A percentile compares a stretch with the other conserved stretches of the same genome.
Evolutionary conservation across 345 rosid species (phyloP).

Genomic region (Crucihimalaya himalaica): DNA sequence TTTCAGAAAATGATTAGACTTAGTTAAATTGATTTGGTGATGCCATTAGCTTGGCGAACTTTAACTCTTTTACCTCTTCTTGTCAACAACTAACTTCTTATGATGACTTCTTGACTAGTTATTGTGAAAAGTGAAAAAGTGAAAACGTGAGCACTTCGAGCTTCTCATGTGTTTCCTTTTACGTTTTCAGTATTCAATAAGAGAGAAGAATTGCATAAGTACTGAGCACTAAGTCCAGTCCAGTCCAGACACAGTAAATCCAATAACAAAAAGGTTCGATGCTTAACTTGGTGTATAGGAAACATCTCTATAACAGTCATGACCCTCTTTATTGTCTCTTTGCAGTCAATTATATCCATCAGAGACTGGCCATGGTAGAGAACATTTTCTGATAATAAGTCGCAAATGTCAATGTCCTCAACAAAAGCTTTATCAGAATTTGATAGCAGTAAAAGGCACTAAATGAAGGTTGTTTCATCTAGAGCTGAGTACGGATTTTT

Average conservation of each 20-base stretch:
- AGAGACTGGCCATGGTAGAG: too few species aligned
- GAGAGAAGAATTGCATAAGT: constrained; percentile 3
- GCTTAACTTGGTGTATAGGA: constrained; percentile 21
- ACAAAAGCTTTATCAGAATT: constrained; percentile 27
- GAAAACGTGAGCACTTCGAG: constrained; percentile 11
- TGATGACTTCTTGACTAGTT: constrained; percentile 26
- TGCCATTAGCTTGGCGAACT: constrained; percentile 13
- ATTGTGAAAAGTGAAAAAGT: neutral
- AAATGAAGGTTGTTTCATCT: constrained; percentile 5
- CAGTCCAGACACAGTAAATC: constrained; percentile 19
- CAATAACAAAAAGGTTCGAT: constrained; percentile 10
- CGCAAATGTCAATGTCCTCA: too few species aligned
- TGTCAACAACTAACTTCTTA: neutral
- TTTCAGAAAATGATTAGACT: constrained; percentile 17
- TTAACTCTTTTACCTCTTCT: neutral
- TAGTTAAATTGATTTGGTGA: neutral
- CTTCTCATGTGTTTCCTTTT: too few species aligned
- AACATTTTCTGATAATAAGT: too few species aligned
- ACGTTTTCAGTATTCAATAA: too few species aligned
- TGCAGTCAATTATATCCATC: constrained; percentile 9
- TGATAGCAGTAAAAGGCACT: constrained; percentile 18
- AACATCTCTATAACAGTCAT: neutral
- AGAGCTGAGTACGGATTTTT: constrained; percentile 18
- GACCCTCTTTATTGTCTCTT: neutral
- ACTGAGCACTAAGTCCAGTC: constrained; percentile 30